A percentile compares a stretch with the other conserved stretches of the same genome.
Evolutionary conservation across 495 filamentous ascomycete species (phyloP).

Genomic region (Massariosphaeria phaeospora): DNA sequence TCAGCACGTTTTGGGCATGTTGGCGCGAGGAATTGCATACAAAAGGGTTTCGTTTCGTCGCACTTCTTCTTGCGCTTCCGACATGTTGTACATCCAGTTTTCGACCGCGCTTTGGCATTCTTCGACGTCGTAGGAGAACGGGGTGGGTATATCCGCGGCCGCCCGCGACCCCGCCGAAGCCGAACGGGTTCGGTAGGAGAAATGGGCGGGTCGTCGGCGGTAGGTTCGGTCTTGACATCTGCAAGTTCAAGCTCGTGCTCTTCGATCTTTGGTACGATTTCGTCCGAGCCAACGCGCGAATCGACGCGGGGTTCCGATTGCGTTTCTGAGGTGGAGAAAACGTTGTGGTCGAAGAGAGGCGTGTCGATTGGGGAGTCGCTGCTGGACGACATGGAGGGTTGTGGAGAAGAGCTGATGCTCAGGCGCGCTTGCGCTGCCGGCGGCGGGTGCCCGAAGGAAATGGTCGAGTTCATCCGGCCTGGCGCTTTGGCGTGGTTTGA

Average conservation of each 20-base stretch:
- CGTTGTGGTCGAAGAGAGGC: conserved; percentile 21
- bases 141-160: conserved; percentile 79
- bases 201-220: conserved; percentile 22
- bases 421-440: conserved; percentile 24
- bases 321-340: conserved; percentile 3
- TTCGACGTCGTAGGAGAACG: conserved; percentile 56
- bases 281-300: conserved; percentile 27
- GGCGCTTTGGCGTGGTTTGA: not conserved
- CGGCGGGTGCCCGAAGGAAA: conserved; percentile 28
- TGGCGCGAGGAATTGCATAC: conserved; percentile 46
- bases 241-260: conserved; percentile 36
- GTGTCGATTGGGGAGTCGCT: conserved; percentile 37
- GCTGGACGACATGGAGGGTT: conserved; percentile 37
- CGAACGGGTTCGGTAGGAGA: conserved; percentile 28
- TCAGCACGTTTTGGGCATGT: conserved; percentile 23
- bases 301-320: conserved; percentile 7
- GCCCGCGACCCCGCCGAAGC: conserved; percentile 61
- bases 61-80: conserved; percentile 94
- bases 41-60: conserved; percentile 86
- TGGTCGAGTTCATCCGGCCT: conserved; percentile 27
- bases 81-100: conserved; percentile 92
- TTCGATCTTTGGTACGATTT: conserved; percentile 39
- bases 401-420: conserved; percentile 37
- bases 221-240: conserved; percentile 26
- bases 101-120: conserved; percentile 79